These are phyloP conservation scores for Peronospora belbahrii DNA, from an alignment of 352 stramenopile species.

Conservation along the genomic window DNA sequence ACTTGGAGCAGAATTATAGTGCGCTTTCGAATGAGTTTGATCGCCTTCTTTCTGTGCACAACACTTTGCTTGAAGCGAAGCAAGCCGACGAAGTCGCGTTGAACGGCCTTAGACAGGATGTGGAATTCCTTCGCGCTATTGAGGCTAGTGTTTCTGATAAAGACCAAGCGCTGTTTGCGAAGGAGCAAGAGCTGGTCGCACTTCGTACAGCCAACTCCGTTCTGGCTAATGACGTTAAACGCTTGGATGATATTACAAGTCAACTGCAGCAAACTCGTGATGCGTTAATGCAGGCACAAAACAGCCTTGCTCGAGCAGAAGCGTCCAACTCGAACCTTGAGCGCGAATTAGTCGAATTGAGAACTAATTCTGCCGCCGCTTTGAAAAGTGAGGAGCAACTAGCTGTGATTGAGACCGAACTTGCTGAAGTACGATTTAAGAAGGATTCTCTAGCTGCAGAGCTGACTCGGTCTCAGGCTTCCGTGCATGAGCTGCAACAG, in stretches of 20 bases:
- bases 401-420: constrained; percentile 15
- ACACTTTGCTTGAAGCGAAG: constrained; percentile 22
- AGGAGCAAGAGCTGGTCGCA: constrained; percentile 27
- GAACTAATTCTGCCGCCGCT: constrained; percentile 22
- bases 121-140: constrained; percentile 23
- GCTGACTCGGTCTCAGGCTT: constrained; percentile 13
- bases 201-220: constrained; percentile 18
- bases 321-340: constrained; percentile 19
- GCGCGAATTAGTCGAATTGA: constrained; percentile 34
- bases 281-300: constrained; percentile 21
- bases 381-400: constrained; percentile 34
- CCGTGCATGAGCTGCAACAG: constrained; percentile 21
- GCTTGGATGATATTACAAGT: constrained; percentile 24
- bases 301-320: constrained; percentile 30
- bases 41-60: constrained; percentile 25
- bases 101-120: constrained; percentile 20
- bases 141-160: constrained; percentile 11
- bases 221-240: constrained; percentile 18
- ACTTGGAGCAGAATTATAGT: constrained; percentile 35
- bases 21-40: constrained; percentile 37
- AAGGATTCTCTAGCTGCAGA: constrained; percentile 17
- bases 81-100: constrained; percentile 17
- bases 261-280: constrained; percentile 29
- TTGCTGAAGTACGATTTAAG: constrained; percentile 22
- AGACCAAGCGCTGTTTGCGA: constrained; percentile 20